Percentiles rank a stretch among this genome's conserved stretches.
These are phyloP conservation scores for Phaeosphaeriaceae sp. DNA, from an alignment of 2,329 filamentous ascomycete genomes.

Conservation along the genomic window DNA sequence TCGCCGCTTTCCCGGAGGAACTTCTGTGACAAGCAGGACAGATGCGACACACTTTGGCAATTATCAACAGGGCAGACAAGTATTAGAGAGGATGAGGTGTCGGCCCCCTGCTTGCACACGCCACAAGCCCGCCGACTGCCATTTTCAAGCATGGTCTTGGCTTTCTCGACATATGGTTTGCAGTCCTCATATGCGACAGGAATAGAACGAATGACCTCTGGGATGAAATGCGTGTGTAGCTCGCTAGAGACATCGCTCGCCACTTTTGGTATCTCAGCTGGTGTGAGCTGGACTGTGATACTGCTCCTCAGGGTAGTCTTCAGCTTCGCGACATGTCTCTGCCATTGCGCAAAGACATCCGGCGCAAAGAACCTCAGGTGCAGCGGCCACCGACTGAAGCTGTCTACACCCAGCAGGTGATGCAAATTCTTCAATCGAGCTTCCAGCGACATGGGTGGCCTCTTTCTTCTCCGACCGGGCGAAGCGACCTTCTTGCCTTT, in stretches of 20 bases:
- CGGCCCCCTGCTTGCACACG: slow-evolving; percentile 57
- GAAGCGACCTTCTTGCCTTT: slow-evolving; percentile 33
- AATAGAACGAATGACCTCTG: slow-evolving; percentile 50
- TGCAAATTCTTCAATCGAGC: slow-evolving; percentile 83
- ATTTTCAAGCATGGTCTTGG: slow-evolving; percentile 39
- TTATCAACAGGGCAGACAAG: slow-evolving; percentile 60
- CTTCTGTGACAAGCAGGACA: slow-evolving; percentile 62
- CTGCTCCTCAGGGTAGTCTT: slow-evolving; percentile 31
- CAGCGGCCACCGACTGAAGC: slow-evolving; percentile 85
- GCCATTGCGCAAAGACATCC: slow-evolving; percentile 77
- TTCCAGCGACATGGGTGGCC: slow-evolving; percentile 67
- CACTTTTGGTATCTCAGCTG: slow-evolving; percentile 33
- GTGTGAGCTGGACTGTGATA: slow-evolving; percentile 39
- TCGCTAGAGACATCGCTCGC: slow-evolving; percentile 27
- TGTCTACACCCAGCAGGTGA: slow-evolving; percentile 77
- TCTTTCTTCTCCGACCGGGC: slow-evolving; percentile 50
- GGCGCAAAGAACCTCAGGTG: slow-evolving; percentile 78
- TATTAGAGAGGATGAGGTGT: slow-evolving; percentile 50
- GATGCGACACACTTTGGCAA: slow-evolving; percentile 62
- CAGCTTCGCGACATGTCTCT: slow-evolving; percentile 53
- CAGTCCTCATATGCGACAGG: slow-evolving; percentile 62
- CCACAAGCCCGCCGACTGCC: slow-evolving; percentile 49
- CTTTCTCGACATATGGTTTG: slow-evolving; percentile 62
- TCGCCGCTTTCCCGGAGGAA: slow-evolving; percentile 57
- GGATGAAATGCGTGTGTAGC: slow-evolving; percentile 33